Conservation (phyloP, 805 yeast genomes). For the Jamesozyma hellenica region DNA sequence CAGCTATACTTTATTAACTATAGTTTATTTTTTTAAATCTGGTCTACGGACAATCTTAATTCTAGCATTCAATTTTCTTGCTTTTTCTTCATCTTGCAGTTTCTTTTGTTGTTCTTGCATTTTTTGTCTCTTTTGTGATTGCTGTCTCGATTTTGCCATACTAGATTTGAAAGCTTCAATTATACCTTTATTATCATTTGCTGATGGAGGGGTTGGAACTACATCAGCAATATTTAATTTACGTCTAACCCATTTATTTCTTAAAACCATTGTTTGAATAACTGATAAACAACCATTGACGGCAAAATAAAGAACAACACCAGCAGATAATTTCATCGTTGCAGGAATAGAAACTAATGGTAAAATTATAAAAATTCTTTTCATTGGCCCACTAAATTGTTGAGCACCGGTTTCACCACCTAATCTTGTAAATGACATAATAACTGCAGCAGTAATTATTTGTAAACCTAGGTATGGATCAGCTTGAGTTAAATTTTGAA, state of each 20-base stretch:
- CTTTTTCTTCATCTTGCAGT: slow-evolving; percentile 23
- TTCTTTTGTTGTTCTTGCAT: slow-evolving; percentile 30
- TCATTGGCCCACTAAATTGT: slow-evolving; percentile 52
- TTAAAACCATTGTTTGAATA: slow-evolving; percentile 58
- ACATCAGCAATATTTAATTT: slow-evolving; percentile 50
- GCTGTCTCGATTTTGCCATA: slow-evolving; percentile 32
- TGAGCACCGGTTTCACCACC: slow-evolving; percentile 91
- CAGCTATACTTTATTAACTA: too few relatives aligned
- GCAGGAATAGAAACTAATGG: slow-evolving; percentile 82
- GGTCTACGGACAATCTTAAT: slow-evolving; percentile 25
- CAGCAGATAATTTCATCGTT: slow-evolving; percentile 79
- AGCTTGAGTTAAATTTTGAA: slow-evolving; percentile 63
- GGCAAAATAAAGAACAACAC: slow-evolving; percentile 76
- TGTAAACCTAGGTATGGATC: slow-evolving; percentile 92
- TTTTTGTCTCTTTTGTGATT: slow-evolving; percentile 31
- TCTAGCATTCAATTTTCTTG: slow-evolving; percentile 23
- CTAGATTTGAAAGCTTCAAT: slow-evolving; percentile 32
- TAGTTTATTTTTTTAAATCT: slow-evolving; percentile 13
- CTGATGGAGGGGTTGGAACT: slow-evolving; percentile 38
- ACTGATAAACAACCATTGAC: slow-evolving; percentile 70
- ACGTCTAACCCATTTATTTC: slow-evolving; percentile 48
- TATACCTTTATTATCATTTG: slow-evolving; percentile 27
- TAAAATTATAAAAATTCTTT: slow-evolving; percentile 55
- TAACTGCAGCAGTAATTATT: slow-evolving; percentile 65
- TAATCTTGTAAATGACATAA: slow-evolving; percentile 61